phyloP scores from a whole-genome alignment of 2,329 filamentous ascomycete species.

The Diaporthe australafricana region DNA sequence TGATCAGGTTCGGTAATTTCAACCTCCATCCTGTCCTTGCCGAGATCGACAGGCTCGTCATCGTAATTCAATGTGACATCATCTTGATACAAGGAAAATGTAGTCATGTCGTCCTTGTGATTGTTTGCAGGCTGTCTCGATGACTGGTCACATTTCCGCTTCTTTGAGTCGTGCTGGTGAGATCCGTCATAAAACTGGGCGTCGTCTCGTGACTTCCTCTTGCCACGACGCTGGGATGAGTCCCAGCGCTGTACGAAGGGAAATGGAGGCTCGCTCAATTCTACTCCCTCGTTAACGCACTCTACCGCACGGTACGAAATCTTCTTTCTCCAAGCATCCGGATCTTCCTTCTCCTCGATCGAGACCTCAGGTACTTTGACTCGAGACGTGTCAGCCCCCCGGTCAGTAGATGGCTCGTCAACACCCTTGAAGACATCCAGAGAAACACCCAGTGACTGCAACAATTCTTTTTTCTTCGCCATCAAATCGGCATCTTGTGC shows the following conservation, averaged over 20 bases:
- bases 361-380: neutral
- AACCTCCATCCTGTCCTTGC: conserved; percentile 45
- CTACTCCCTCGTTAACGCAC: conserved; percentile 77
- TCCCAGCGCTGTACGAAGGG: conserved; percentile 94
- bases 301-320: conserved; percentile 85
- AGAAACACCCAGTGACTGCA: conserved; percentile 39
- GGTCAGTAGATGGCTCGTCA: conserved; percentile 35
- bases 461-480: conserved; percentile 55
- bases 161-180: conserved; percentile 51
- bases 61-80: conserved; percentile 56
- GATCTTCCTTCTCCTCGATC: conserved; percentile 55
- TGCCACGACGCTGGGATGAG: conserved; percentile 73
- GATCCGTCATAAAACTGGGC: conserved; percentile 53
- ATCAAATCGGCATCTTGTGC: conserved; percentile 45
- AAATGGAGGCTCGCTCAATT: conserved; percentile 83
- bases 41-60: conserved; percentile 42
- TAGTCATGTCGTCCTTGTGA: neutral
- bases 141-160: conserved; percentile 56
- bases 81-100: neutral
- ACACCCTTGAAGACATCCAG: neutral
- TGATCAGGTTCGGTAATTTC: conserved; percentile 46
- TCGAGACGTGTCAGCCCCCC: conserved; percentile 36
- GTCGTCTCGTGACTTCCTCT: conserved; percentile 58
- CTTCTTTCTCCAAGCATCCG: conserved; percentile 78
- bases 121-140: conserved; percentile 43